A percentile compares a stretch with the other conserved stretches of the same genome.
These are phyloP conservation scores for Phytophthora litchii DNA, from an alignment of 352 stramenopile genomes.

Conservation along the genomic window DNA sequence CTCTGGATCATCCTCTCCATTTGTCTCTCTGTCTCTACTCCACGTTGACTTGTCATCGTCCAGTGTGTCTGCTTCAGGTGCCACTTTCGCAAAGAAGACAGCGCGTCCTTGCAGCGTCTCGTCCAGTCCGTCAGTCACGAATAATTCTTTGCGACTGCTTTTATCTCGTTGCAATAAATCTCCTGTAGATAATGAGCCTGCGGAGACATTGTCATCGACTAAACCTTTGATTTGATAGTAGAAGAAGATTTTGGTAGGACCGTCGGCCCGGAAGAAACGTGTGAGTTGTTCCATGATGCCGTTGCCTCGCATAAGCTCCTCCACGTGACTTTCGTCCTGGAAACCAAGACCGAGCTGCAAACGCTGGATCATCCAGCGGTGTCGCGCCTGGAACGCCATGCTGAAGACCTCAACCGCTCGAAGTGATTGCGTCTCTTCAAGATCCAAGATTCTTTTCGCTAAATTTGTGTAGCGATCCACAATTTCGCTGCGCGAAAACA, in stretches of 20 bases:
- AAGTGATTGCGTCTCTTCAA: conserved; percentile 11
- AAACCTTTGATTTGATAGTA: conserved; percentile 62
- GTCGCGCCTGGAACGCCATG: conserved; percentile 87
- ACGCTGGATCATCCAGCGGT: conserved; percentile 87
- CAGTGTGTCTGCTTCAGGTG: conserved; percentile 19
- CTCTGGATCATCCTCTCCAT: conserved; percentile 29
- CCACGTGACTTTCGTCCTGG: conserved; percentile 71
- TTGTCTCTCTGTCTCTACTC: not conserved
- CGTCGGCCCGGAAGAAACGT: conserved; percentile 74
- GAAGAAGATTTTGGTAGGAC: conserved; percentile 79
- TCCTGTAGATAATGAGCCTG: conserved; percentile 6
- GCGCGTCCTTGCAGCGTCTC: conserved; percentile 67
- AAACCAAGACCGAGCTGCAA: conserved; percentile 79
- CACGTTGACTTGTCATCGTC: conserved; percentile 1
- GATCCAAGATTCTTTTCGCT: conserved; percentile 6
- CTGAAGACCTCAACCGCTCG: no score
- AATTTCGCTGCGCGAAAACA: not conserved
- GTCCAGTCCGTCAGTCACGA: conserved; percentile 80
- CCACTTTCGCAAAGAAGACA: conserved; percentile 81
- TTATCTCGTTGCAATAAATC: conserved; percentile 17
- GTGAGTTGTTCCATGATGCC: conserved; percentile 79
- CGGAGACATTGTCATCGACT: conserved; percentile 8
- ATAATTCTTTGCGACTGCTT: conserved; percentile 60
- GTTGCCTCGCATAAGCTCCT: conserved; percentile 82
- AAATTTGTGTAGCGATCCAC: not conserved